Conservation (phyloP, 2,329 filamentous ascomycete species). For the Epichloe gansuensis region DNA sequence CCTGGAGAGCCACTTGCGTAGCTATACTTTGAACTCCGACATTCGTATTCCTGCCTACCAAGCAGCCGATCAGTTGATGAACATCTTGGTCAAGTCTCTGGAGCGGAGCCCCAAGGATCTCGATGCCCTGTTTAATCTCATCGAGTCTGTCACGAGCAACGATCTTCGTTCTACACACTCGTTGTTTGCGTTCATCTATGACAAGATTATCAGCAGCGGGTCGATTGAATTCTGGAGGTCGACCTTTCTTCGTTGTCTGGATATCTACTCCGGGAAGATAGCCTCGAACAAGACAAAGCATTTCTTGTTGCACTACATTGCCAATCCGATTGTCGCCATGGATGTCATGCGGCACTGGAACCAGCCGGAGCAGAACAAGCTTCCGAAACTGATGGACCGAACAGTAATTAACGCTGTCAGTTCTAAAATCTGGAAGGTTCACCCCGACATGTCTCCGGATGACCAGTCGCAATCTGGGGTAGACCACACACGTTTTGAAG, state of each 20-base stretch:
- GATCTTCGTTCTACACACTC: slow-evolving; percentile 67
- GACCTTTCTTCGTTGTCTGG: slow-evolving; percentile 72
- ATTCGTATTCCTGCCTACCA: slow-evolving; percentile 80
- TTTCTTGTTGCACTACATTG: slow-evolving; percentile 80
- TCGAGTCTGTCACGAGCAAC: slow-evolving; percentile 72
- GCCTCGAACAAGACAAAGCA: slow-evolving; percentile 84
- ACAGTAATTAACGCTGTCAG: slow-evolving; percentile 81
- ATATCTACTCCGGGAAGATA: slow-evolving; percentile 67
- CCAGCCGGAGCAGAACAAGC: slow-evolving; percentile 38
- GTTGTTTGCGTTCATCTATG: slow-evolving; percentile 73
- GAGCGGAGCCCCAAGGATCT: slow-evolving; percentile 61
- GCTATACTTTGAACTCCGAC: slow-evolving; percentile 54
- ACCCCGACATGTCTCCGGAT: slow-evolving; percentile 68
- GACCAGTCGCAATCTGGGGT: slow-evolving; percentile 76
- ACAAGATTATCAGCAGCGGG: slow-evolving; percentile 68
- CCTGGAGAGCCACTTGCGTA: slow-evolving; percentile 60
- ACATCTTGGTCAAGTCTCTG: slow-evolving; percentile 70
- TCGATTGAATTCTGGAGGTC: slow-evolving; percentile 78
- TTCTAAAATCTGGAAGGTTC: slow-evolving; percentile 85
- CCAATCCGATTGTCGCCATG: slow-evolving; percentile 94
- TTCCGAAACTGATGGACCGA: slow-evolving; percentile 69
- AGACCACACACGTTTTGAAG: slow-evolving; percentile 90
- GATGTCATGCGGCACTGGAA: slow-evolving; percentile 81
- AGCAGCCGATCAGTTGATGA: slow-evolving; percentile 76
- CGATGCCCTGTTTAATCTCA: slow-evolving; percentile 71